phyloP scores from a whole-genome alignment of 345 rosid genomes.

The Citropsis articulata region DNA sequence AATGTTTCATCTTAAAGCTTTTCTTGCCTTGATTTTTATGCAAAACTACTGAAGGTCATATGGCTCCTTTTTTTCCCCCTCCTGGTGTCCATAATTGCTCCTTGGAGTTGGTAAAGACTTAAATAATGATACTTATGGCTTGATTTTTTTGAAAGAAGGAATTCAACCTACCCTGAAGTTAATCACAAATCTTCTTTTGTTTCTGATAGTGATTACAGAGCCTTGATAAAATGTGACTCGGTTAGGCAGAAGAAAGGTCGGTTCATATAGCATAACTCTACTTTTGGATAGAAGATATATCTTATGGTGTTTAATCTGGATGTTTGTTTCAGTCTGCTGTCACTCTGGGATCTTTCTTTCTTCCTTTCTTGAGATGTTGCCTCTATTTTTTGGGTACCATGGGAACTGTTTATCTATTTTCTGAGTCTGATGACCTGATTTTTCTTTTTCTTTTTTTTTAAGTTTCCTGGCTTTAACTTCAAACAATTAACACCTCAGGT shows the following conservation, averaged over 20 bases:
- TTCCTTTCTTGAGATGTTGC: neutral
- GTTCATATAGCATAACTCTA: neutral
- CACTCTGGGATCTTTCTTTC: neutral
- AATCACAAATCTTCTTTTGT: neutral
- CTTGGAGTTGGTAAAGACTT: neutral
- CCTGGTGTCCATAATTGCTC: neutral
- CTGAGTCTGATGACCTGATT: neutral
- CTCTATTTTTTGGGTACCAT: neutral
- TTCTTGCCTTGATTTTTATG: neutral
- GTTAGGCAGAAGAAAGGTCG: neutral
- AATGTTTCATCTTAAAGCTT: slow-evolving; percentile 1
- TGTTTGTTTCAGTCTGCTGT: neutral
- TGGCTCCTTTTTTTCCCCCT: neutral
- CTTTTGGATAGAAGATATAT: neutral
- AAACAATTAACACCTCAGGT: neutral
- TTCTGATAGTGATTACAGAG: neutral
- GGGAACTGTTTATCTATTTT: neutral
- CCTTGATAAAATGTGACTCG: neutral
- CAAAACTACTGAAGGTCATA: neutral
- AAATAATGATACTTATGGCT: neutral
- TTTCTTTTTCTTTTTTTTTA: neutral
- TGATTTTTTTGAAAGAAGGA: neutral
- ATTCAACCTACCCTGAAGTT: neutral
- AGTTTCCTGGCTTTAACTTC: neutral
- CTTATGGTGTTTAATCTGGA: neutral